Conservation (phyloP, 805 yeast species). For the Saccharomycopsis fibuligera region DNA sequence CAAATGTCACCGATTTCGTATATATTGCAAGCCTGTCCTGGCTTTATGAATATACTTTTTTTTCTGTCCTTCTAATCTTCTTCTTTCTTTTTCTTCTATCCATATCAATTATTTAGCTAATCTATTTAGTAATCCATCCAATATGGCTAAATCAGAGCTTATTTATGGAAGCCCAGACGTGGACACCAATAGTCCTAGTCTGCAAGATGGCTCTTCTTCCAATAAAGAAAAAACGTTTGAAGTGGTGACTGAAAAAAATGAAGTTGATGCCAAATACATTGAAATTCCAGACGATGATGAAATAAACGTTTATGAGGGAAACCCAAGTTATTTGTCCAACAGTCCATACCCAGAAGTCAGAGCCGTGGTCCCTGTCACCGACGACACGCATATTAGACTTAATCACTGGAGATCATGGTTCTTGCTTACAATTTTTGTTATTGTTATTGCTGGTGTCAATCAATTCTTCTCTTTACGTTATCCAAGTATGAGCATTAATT, state of each 20-base stretch:
- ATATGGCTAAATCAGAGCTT: neutral
- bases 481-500: slow-evolving; percentile 46
- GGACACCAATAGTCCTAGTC: neutral
- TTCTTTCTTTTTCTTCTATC: too few species aligned
- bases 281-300: slow-evolving; percentile 18
- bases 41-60: too few species aligned
- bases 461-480: slow-evolving; percentile 51
- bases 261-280: neutral
- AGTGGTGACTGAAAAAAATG: slow-evolving; percentile 1
- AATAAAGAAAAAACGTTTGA: neutral
- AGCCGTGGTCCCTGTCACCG: slow-evolving; percentile 54
- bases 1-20: too few species aligned
- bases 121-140: too few species aligned
- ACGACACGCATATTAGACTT: slow-evolving; percentile 42
- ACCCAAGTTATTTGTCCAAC: slow-evolving; percentile 14
- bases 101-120: too few species aligned
- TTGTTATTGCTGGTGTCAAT: slow-evolving; percentile 55
- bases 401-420: slow-evolving; percentile 53
- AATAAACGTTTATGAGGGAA: neutral
- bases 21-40: too few species aligned
- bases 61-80: too few species aligned
- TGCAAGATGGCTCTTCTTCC: neutral
- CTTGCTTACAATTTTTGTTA: slow-evolving; percentile 45
- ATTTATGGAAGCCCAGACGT: neutral
- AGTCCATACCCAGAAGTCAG: slow-evolving; percentile 44